Evolutionary conservation across 2,329 filamentous ascomycete species (phyloP).

Genomic region (Penicillium sp.): DNA sequence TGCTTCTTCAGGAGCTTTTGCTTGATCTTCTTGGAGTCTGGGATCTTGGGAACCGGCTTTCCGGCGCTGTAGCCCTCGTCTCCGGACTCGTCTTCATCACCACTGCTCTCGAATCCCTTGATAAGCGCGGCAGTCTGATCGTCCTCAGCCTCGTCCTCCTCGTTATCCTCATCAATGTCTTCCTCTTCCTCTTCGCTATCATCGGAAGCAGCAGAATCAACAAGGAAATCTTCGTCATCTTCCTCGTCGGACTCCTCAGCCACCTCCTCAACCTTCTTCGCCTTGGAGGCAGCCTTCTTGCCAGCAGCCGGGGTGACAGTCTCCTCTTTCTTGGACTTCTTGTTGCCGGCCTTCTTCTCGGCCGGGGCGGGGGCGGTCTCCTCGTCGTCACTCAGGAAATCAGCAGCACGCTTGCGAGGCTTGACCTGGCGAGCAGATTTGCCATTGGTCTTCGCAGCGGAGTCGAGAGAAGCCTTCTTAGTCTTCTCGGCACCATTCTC

Average conservation of each 20-base stretch:
- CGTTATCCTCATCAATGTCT: background rate
- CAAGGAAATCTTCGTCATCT: slow-evolving; percentile 26
- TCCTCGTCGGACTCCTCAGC: slow-evolving; percentile 42
- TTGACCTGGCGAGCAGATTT: slow-evolving; percentile 42
- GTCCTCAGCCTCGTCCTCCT: slow-evolving; percentile 45
- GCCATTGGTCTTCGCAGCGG: slow-evolving; percentile 38
- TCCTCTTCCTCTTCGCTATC: slow-evolving; percentile 35
- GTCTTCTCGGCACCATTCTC: slow-evolving; percentile 26
- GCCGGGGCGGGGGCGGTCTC: slow-evolving; percentile 26
- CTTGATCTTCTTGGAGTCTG: slow-evolving; percentile 51
- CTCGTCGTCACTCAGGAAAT: slow-evolving; percentile 53
- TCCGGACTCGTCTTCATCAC: slow-evolving; percentile 55
- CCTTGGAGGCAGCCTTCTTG: slow-evolving; percentile 43
- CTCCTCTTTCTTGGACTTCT: slow-evolving; percentile 50
- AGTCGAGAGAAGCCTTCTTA: slow-evolving; percentile 29
- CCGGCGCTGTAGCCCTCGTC: slow-evolving; percentile 53
- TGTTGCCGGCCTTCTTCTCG: slow-evolving; percentile 48
- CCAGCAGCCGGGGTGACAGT: slow-evolving; percentile 33
- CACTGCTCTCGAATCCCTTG: slow-evolving; percentile 60
- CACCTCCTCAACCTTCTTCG: slow-evolving; percentile 50
- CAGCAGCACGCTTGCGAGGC: slow-evolving; percentile 53
- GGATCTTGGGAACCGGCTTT: slow-evolving; percentile 47
- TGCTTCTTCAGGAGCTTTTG: slow-evolving; percentile 57
- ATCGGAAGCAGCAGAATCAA: slow-evolving; percentile 23
- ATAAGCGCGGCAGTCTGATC: slow-evolving; percentile 60